These are phyloP conservation scores for Dendrobium officinale DNA, from an alignment of 106 monocot species.

Conservation along the genomic window DNA sequence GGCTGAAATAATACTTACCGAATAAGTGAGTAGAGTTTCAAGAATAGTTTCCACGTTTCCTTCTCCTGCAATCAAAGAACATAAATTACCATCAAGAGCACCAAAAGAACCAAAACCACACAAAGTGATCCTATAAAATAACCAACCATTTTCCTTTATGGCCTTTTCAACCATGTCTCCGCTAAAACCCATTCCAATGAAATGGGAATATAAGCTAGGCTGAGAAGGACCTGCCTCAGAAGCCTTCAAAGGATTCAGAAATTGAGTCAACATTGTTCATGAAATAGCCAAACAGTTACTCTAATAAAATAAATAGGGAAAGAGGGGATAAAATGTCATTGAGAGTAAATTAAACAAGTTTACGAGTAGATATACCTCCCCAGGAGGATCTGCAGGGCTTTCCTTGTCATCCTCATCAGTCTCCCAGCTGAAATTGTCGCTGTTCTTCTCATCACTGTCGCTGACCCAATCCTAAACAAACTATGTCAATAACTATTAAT, in stretches of 20 bases:
- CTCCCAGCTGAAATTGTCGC: slow-evolving; percentile 11
- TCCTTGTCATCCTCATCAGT: slow-evolving; percentile 8
- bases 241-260: slow-evolving; percentile 4
- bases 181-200: slow-evolving; percentile 9
- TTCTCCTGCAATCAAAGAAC: slow-evolving; percentile 5
- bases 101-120: not conserved
- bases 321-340: not conserved
- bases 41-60: slow-evolving; percentile 5
- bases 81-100: not conserved
- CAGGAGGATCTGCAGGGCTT: not conserved
- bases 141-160: slow-evolving; percentile 9
- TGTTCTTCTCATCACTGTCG: slow-evolving; percentile 3
- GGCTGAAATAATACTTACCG: not conserved
- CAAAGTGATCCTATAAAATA: not conserved
- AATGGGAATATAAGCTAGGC: slow-evolving; percentile 8
- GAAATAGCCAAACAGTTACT: not conserved
- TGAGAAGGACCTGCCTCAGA: slow-evolving; percentile 10
- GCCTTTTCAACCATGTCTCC: slow-evolving; percentile 12
- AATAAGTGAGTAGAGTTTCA: slow-evolving; percentile 9
- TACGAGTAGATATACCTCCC: not conserved
- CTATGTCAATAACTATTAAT: not conserved
- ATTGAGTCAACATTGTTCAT: not conserved
- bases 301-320: not conserved
- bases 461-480: slow-evolving; percentile 8
- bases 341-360: not conserved